Base-by-base conservation (phyloP, 176 grass and related monocot genomes). In the Aegilops longissima region DNA sequence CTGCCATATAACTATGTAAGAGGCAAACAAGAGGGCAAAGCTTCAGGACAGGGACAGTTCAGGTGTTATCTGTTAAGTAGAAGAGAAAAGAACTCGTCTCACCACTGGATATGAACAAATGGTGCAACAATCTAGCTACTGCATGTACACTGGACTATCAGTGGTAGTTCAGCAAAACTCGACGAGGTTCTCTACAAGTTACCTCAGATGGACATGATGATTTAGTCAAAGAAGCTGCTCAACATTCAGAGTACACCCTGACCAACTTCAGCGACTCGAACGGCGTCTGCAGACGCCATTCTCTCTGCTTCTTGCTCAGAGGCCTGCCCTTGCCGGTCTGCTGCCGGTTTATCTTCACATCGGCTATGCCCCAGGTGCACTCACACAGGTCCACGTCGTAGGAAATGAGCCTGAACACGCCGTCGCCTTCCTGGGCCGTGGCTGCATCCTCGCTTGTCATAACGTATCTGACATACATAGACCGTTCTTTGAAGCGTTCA, bases 221-320 rank as follows among this genome's bases (percentile, higher is more conserved):
- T 27, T 67, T 35, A 27, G 59, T 11, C 27, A 74, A 78, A 74
- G 14, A 36, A 31, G 17, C 8, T 73, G 25, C 54, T 96, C 82
- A 98, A 85, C 86, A 96, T 80, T 96, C 97, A 66, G 90, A 96
- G 83, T 98, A 86, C 33, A 98, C 10, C 83, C 97, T 88, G 61
- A 98, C 94, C 10, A 96, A 72, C 35, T 85, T 80, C 85, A 98
- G 76, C 1, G 86, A 90, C 61, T 96, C 66, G 7, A 98, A 96
- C 7, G 84, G 85, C 8, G 90, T 96, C 5, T 85, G 89, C 86
- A 98, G 25, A 12, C 85, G 84, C 97, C 94, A 99, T 63, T 99
- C 97, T 83, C 85, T 92, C 84, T 96, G 94, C 80, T 99, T 96
- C 88, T 96, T 99, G 86, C 84, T 96, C 67, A 99, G 78, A 1